Percentiles rank a stretch among this genome's conserved stretches.
Conservation (phyloP, 1,139 yeast species). For the Meyerozyma smithsonii region DNA sequence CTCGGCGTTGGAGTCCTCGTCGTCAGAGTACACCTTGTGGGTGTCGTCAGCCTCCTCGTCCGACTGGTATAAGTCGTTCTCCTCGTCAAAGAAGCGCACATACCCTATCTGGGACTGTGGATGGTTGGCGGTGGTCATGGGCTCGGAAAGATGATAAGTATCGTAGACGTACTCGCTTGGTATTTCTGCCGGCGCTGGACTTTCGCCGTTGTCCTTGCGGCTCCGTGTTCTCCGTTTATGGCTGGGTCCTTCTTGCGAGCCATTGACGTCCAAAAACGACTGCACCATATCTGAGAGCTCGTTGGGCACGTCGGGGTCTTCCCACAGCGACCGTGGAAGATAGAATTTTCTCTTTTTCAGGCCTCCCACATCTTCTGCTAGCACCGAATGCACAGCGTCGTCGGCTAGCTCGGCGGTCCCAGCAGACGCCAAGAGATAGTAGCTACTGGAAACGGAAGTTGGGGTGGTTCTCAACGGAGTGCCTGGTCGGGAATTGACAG, state of each 20-base stretch:
- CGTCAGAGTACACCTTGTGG: slow-evolving; percentile 27
- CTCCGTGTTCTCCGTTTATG: neutral
- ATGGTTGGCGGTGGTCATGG: slow-evolving; percentile 45
- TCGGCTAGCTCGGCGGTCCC: slow-evolving; percentile 33
- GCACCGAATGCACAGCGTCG: slow-evolving; percentile 18
- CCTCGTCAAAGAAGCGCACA: slow-evolving; percentile 63
- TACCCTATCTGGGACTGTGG: slow-evolving; percentile 58
- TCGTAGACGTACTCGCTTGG: slow-evolving; percentile 79
- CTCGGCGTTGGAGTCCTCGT: slow-evolving; percentile 62
- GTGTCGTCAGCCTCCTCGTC: slow-evolving; percentile 48
- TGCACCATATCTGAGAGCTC: slow-evolving; percentile 68
- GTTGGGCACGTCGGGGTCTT: slow-evolving; percentile 45
- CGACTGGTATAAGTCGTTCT: slow-evolving; percentile 35
- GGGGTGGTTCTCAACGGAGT: slow-evolving; percentile 13
- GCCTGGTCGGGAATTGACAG: slow-evolving; percentile 19
- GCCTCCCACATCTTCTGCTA: slow-evolving; percentile 16
- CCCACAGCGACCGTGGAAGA: slow-evolving; percentile 34
- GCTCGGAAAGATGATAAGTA: slow-evolving; percentile 52
- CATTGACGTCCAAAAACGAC: slow-evolving; percentile 39
- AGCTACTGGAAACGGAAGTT: slow-evolving; percentile 22
- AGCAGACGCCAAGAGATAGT: slow-evolving; percentile 63
- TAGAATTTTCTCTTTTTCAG: slow-evolving; percentile 24
- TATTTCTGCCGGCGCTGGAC: slow-evolving; percentile 1
- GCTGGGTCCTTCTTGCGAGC: slow-evolving; percentile 4
- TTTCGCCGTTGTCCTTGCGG: slow-evolving; percentile 3